phyloP scores from a whole-genome alignment of 1,284 basidiomycete species.

The Cryptococcus jaspeensis region DNA sequence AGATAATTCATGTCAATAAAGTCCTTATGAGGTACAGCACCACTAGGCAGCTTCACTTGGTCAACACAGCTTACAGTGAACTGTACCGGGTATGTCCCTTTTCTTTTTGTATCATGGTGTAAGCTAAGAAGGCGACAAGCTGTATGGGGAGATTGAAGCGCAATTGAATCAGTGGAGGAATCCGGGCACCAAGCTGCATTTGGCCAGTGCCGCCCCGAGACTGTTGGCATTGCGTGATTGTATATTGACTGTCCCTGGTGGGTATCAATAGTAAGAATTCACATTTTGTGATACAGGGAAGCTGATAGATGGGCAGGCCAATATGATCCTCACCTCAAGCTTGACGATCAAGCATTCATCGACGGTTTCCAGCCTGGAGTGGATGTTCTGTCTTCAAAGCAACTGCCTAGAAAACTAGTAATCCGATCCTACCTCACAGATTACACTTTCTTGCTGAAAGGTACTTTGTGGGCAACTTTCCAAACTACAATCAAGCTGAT shows the following conservation, averaged over 20 bases:
- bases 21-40: constrained; percentile 23
- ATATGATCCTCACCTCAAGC: constrained; percentile 38
- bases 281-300: background rate
- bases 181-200: constrained; percentile 35
- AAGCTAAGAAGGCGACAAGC: constrained; percentile 11
- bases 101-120: background rate
- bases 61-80: constrained; percentile 32
- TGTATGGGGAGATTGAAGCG: constrained; percentile 37
- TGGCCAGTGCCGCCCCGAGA: constrained; percentile 36
- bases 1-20: constrained; percentile 23
- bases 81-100: constrained; percentile 26
- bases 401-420: constrained; percentile 40
- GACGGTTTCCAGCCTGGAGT: constrained; percentile 34
- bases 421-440: constrained; percentile 33
- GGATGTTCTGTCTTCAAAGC: constrained; percentile 40
- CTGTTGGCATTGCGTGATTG: constrained; percentile 37
- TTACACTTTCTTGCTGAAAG: constrained; percentile 46
- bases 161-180: constrained; percentile 35
- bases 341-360: constrained; percentile 45
- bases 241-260: constrained; percentile 44
- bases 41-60: constrained; percentile 23
- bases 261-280: constrained; percentile 3
- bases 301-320: constrained; percentile 23
- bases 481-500: background rate
- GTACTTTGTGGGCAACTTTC: constrained; percentile 12